Conservation (phyloP, 495 filamentous ascomycete genomes). For the Daldinia concentrica region DNA sequence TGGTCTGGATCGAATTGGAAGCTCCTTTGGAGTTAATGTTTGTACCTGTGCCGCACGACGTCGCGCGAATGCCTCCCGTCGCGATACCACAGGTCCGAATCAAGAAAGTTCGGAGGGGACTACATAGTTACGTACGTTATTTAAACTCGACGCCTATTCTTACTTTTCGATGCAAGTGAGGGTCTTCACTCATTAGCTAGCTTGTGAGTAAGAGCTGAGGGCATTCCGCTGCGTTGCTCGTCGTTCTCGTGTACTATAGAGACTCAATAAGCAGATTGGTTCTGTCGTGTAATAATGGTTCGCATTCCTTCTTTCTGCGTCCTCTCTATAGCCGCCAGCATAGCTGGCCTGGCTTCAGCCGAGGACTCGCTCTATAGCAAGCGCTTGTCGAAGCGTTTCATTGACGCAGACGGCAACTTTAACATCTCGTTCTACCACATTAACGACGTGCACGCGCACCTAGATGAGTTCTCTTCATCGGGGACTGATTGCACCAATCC, state of each 20-base stretch:
- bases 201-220: background rate
- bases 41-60: constrained; percentile 2
- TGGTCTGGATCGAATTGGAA: constrained; percentile 9
- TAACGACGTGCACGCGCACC: constrained; percentile 69
- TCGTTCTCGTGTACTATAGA: background rate
- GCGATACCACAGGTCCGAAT: constrained; percentile 11
- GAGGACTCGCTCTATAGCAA: constrained; percentile 55
- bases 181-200: background rate
- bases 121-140: constrained; percentile 9
- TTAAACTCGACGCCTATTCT: constrained; percentile 9
- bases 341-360: constrained; percentile 20
- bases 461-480: constrained; percentile 64
- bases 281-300: constrained; percentile 26
- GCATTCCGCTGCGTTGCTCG: background rate
- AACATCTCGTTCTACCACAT: constrained; percentile 70
- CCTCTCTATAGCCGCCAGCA: constrained; percentile 23
- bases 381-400: constrained; percentile 57
- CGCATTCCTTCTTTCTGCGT: constrained; percentile 14
- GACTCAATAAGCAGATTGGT: background rate
- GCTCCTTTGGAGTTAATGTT: background rate
- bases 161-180: background rate
- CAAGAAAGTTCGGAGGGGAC: constrained; percentile 14
- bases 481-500: constrained; percentile 64
- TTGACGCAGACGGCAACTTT: constrained; percentile 61
- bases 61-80: background rate